Evolutionary conservation across 2,329 filamentous ascomycete species (phyloP), one percentile per base, ranked within the genome.

Genomic region (Hirsutella minnesotensis): DNA sequence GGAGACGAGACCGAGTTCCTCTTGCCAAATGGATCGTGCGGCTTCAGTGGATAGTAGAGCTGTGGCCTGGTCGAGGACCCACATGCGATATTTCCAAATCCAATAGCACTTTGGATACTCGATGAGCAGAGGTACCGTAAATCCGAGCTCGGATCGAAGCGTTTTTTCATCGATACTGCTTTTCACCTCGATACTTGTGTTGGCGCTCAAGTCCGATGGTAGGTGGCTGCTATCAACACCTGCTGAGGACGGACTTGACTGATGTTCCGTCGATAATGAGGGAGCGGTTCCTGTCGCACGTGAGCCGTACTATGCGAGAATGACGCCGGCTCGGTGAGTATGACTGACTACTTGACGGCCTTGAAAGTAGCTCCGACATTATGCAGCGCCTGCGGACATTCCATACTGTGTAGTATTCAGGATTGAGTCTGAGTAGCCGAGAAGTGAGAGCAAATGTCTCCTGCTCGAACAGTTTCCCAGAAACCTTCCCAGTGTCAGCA

Each of bases 51-150:
- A 73, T 9, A 95, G 68, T 16, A 80, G 69, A 12, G 70, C 59
- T 38, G 83, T 84, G 29, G 81, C 80, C 59, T 86, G 77, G 43
- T 81, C 69, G 13, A 98, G 69, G 3, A 90, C 68, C 89, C 92
- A 98, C 38, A 83, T 65, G 22, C 92, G 81, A 63, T 95, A 90
- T 53, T 95, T 94, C 92, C 92, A 98, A 56, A 98, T 90, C 90
- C 92, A 96, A 67, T 98, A 98, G 70, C 92, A 96, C 62, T 98
- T 98, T 7, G 92, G 92, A 51, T 79, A 90, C 51, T 87, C 79
- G 49, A 86, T 74, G 40, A 98, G 75, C 18, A 98, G 73, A 1
- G 86, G 86, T 34, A 95, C 77, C 29, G 90, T 81, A 56, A 95
- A 95, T 39, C 68, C 67, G 29, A 98, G 70, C 59, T 98, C 92